Evolutionary conservation across 2,329 filamentous ascomycete species (phyloP).

Genomic region (Berkeleyomyces basicola): DNA sequence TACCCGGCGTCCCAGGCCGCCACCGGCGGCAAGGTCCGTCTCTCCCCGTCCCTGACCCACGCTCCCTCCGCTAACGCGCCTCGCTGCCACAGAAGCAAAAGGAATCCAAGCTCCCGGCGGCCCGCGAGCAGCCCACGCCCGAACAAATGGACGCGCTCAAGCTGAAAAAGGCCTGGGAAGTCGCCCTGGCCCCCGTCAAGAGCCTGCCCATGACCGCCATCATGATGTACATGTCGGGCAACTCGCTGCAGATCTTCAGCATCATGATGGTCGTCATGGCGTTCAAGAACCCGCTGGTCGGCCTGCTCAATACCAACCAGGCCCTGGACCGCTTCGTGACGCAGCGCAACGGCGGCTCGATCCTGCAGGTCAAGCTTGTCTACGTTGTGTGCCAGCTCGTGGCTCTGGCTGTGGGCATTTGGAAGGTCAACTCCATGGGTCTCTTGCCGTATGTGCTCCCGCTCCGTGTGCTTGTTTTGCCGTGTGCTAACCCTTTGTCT

Average conservation of each 20-base stretch:
- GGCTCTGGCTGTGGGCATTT: constrained; percentile 70
- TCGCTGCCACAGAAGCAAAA: constrained; percentile 32
- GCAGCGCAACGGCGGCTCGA: constrained; percentile 52
- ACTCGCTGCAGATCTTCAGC: constrained; percentile 94
- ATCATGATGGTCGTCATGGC: constrained; percentile 99
- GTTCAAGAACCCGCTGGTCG: constrained; percentile 89
- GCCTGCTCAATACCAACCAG: constrained; percentile 63
- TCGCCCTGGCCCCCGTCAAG: constrained; percentile 85
- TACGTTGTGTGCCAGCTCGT: constrained; percentile 79
- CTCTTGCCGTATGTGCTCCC: constrained; percentile 57
- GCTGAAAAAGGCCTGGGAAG: constrained; percentile 97
- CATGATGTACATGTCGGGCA: constrained; percentile 99
- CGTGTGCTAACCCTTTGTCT: constrained; percentile 11
- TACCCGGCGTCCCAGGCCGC: constrained; percentile 40
- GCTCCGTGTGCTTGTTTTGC: background rate
- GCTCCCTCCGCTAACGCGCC: background rate
- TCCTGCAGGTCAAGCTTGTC: constrained; percentile 70
- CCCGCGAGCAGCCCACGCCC: constrained; percentile 50
- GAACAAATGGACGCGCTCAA: constrained; percentile 92
- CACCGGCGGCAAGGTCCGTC: constrained; percentile 38
- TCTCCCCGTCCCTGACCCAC: background rate
- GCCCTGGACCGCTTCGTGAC: constrained; percentile 89
- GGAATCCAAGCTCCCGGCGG: constrained; percentile 26
- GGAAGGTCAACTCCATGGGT: constrained; percentile 96
- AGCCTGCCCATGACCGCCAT: constrained; percentile 94